Base-by-base conservation (phyloP, 306 rosid genomes). In the Medicago lupulina region DNA sequence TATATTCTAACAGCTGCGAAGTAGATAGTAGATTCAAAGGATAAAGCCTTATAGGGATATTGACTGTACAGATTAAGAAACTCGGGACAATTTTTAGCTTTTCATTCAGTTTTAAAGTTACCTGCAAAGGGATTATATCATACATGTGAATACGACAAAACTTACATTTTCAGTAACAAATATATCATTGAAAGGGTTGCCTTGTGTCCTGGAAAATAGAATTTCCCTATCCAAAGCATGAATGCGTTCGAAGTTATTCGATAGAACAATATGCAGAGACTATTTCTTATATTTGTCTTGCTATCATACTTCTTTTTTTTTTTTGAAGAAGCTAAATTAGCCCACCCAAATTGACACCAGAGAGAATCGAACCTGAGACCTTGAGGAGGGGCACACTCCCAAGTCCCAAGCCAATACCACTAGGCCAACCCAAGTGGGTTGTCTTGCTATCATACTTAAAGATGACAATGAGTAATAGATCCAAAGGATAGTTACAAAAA, bases 171-270 rank as follows among this genome's bases (percentile, higher is more conserved):
- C 15, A 57, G 63, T 21, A 57, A 57, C 36, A 21, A 58, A 25
- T 58, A 25, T 58, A 23, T 11, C 34, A 21, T 64, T 15, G 18
- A 28, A 51, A 60, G 65, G 76, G 50, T 60, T 78, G 62, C 43
- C 19, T 36, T 19, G 43, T 38, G 19, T 23, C 77, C 43, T 59
- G 47, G 50, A 21, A 78, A 36, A 78, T 71, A 49, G 63, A 47
- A 38, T 43, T 55, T 47, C 49, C 50, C 60, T 38, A 23, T 78
- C 55, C 76, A 36, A 49, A 59, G 71, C 71, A 28, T 70, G 55
- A 78, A 59, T 21, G 46, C 55, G 39, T 38, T 28, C 51, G 50
- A 64, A 65, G 65, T 75, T 64, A 49, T 76, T 51, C 53, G 62
- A 55, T 14, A 53, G 73, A 51, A 64, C 13, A 39, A 49, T 34